Base-by-base conservation (phyloP, 148 eudicot species). In the Amaranthus palmeri region DNA sequence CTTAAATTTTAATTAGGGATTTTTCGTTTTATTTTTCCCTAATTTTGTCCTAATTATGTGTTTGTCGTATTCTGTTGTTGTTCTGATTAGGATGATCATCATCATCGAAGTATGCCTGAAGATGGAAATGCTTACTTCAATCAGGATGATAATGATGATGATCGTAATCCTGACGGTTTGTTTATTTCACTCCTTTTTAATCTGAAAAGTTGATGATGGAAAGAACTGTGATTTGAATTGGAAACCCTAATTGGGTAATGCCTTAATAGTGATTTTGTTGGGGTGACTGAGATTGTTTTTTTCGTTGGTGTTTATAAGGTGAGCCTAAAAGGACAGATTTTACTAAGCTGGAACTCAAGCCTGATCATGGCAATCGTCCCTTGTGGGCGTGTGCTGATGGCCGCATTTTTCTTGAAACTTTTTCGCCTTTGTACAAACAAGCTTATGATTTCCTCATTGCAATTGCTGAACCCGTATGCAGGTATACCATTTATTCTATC, bases 351-450 rank as follows among this genome's bases (percentile, higher is more conserved):
- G 99, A 89, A 76, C 93, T 95, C 59, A 95, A 95, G 75, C 89
- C 88, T 17, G 99, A 95, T 81, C 99, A 95, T 45, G 68, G 43
- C 2, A 90, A 95, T 77, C 91, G 99, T 12, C 99, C 99, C 6
- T 72, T 95, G 77, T 95, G 99, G 99, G 99, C 99, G 67, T 95
- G 99, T 50, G 96, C 93, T 10, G 99, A 95, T 81, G 99, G 99
- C 53, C 88, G 99, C 11, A 95, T 95, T 60, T 95, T 95, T 81
- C 90, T 95, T 2, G 99, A 95, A 76, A 95, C 99, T 47, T 95
- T 95, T 80, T 95, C 99, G 7, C 81, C 92, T 53, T 73, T 92
- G 62, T 95, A 95, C 71, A 95, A 95, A 77, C 99, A 95, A 83
- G 99, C 99, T 46, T 95, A 95, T 78, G 99, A 95, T 80, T 95